Evolutionary conservation across 2,329 filamentous ascomycete genomes (phyloP), one percentile per base, ranked within the genome.

Genomic region (Aspergillus texensis): DNA sequence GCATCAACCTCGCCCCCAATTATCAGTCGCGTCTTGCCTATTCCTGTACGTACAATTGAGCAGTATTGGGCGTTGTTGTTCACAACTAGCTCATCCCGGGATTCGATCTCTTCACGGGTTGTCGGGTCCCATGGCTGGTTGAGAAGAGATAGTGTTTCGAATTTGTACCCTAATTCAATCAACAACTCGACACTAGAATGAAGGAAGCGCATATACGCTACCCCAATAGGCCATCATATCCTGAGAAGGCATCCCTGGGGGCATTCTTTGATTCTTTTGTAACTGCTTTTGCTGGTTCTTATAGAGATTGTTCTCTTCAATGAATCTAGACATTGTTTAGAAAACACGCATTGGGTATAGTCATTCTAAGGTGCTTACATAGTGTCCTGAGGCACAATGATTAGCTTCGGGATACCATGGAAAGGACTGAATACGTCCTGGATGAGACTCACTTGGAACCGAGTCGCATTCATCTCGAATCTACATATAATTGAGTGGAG

Each of bases 31-130:
- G 87, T 85, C 55, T 87, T 87, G 2, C 94, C 94, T 61, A 99
- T 91, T 0, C 92, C 92, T 0, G 94, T 98, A 43, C 89, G 88
- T 1, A 97, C 94, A 24, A 99, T 87, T 3, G 94, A 97, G 80
- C 95, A 99, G 81, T 98, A 98, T 74, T 99, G 95, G 0, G 92
- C 91, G 73, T 93, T 88, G 76, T 98, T 99, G 76, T 90, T 94
- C 57, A 97, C 94, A 10, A 89, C 73, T 60, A 90, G 83, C 3
- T 87, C 77, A 50, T 91, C 88, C 32, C 95, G 88, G 61, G 80
- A 81, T 74, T 97, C 94, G 66, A 99, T 97, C 63, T 89, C 88
- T 1, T 91, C 89, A 61, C 92, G 87, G 0, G 88, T 81, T 0
- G 88, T 90, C 62, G 90, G 86, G 60, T 85, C 88, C 89, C 94